A percentile compares a stretch with the other conserved stretches of the same genome.
Evolutionary conservation across 2,329 filamentous ascomycete genomes (phyloP).

Genomic region (Fusarium torulosum): DNA sequence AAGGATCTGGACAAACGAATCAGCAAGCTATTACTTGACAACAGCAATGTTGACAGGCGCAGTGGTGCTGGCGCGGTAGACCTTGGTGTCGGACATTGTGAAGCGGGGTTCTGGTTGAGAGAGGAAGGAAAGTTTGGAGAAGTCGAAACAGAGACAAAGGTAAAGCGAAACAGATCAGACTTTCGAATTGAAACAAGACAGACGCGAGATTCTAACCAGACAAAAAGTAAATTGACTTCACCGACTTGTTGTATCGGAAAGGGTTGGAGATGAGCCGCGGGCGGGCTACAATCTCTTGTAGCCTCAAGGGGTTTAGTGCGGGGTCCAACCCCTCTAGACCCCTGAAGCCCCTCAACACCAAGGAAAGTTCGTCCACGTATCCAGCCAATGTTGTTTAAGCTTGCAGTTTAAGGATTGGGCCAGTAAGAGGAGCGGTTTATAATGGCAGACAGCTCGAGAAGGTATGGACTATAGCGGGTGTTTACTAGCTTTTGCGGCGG

Average conservation of each 20-base stretch:
- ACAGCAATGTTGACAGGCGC: conserved; percentile 98
- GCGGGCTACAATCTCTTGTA: conserved; percentile 22
- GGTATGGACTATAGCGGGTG: not conserved
- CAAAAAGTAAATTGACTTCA: conserved; percentile 37
- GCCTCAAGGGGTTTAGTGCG: conserved; percentile 47
- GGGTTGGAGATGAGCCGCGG: conserved; percentile 46
- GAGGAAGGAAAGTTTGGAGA: not conserved
- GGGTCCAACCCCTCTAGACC: conserved; percentile 44
- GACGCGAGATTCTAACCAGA: not conserved
- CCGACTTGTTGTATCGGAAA: conserved; percentile 48
- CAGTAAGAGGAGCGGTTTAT: not conserved
- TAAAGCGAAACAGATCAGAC: conserved; percentile 6
- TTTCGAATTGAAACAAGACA: conserved; percentile 12
- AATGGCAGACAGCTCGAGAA: not conserved
- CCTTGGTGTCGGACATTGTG: conserved; percentile 63
- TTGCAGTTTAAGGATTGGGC: not conserved
- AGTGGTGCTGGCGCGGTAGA: conserved; percentile 95
- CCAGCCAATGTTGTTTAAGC: conserved; percentile 18
- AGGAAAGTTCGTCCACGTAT: conserved; percentile 8
- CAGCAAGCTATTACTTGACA: conserved; percentile 76
- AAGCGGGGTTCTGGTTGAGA: conserved; percentile 18
- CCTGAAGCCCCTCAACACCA: conserved; percentile 44
- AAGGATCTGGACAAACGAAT: conserved; percentile 2
- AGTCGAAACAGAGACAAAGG: not conserved
- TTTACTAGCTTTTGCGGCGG: not conserved